Percentiles rank a stretch among this genome's conserved stretches.
Evolutionary conservation across 2,329 filamentous ascomycete species (phyloP).

Genomic region (Epichloe bromicola): DNA sequence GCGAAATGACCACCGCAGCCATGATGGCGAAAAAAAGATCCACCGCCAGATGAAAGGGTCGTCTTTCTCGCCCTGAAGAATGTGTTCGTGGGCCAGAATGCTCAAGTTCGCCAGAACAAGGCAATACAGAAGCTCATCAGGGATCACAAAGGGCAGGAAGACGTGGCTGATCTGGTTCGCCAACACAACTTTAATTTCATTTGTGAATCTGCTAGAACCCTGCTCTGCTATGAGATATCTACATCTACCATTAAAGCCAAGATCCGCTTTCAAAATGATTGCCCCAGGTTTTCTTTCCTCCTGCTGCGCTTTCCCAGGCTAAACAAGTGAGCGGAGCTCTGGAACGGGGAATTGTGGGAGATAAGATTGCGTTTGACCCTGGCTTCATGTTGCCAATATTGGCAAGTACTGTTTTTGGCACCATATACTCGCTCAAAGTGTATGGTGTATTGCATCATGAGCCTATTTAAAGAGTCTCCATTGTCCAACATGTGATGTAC

Average conservation of each 20-base stretch:
- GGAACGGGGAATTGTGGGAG: too few species aligned
- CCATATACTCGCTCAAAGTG: too few species aligned
- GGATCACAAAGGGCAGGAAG: not conserved
- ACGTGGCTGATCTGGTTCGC: not conserved
- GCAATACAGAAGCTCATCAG: not conserved
- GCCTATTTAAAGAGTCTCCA: too few species aligned
- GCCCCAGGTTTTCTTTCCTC: too few species aligned
- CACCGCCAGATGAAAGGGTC: not conserved
- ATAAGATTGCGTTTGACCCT: too few species aligned
- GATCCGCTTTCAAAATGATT: not conserved
- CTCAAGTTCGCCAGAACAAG: not conserved
- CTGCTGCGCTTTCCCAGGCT: not conserved
- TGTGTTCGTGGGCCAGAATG: not conserved
- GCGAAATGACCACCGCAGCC: not conserved
- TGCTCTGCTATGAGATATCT: not conserved
- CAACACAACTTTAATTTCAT: not conserved
- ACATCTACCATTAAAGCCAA: conserved; percentile 2
- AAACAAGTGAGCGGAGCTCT: not conserved
- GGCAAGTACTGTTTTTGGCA: too few species aligned
- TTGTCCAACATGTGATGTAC: too few species aligned
- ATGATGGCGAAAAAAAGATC: not conserved
- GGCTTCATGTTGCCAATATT: too few species aligned
- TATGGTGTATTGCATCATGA: too few species aligned
- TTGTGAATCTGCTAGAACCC: not conserved
- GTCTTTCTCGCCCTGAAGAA: not conserved